Conservation (phyloP, 2,329 filamentous ascomycete genomes). For the Aspergillus costaricaensis region DNA sequence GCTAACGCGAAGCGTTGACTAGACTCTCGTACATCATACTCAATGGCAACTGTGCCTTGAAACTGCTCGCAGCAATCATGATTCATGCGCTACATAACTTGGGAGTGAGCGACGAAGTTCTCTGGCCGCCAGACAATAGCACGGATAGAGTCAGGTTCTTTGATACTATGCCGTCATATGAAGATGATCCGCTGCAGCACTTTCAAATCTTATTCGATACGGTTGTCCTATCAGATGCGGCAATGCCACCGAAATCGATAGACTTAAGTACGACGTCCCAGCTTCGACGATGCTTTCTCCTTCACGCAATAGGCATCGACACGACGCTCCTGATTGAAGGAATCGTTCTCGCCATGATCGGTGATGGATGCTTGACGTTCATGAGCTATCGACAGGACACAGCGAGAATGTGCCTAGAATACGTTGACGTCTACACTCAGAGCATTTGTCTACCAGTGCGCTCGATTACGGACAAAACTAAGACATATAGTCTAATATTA, state of each 20-base stretch:
- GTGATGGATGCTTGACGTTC: slow-evolving; percentile 1
- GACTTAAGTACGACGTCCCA: no score
- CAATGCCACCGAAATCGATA: neutral
- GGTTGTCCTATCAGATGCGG: neutral
- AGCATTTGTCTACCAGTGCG: neutral
- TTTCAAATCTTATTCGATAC: slow-evolving; percentile 13
- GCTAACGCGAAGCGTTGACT: neutral
- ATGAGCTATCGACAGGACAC: slow-evolving; percentile 7
- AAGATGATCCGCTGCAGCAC: slow-evolving; percentile 5
- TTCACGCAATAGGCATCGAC: slow-evolving; percentile 11
- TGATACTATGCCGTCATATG: neutral
- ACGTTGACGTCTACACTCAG: slow-evolving; percentile 12
- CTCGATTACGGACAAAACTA: neutral
- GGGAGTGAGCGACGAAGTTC: neutral
- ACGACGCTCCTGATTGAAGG: neutral
- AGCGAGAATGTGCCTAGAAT: slow-evolving; percentile 1
- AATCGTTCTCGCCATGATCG: slow-evolving; percentile 10
- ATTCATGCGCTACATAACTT: slow-evolving; percentile 17
- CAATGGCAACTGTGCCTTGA: slow-evolving; percentile 18
- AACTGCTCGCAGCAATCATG: slow-evolving; percentile 24
- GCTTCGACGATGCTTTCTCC: slow-evolving; percentile 3
- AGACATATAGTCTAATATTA: slow-evolving; percentile 4
- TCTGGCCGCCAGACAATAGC: slow-evolving; percentile 13
- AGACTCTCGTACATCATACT: slow-evolving; percentile 12
- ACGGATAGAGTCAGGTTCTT: slow-evolving; percentile 9